Conservation (phyloP, 345 rosid genomes). For the Mallotus nudiflorus region DNA sequence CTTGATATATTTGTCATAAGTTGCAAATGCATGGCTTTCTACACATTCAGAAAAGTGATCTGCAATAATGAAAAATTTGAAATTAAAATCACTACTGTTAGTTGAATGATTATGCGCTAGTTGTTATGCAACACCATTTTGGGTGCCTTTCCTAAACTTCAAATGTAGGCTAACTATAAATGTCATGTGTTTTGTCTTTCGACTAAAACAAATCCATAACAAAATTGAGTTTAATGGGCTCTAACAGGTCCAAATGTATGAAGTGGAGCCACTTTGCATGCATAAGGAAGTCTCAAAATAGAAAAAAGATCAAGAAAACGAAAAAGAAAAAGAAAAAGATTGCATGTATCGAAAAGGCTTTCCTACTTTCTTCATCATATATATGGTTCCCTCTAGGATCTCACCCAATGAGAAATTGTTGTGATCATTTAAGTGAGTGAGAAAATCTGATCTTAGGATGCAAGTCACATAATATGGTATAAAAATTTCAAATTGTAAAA, state of each 20-base stretch:
- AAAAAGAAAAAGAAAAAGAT: background rate
- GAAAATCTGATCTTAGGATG: background rate
- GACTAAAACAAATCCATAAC: too few species aligned
- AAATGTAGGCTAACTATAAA: background rate
- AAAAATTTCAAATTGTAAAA: background rate
- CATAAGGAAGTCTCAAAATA: too few species aligned
- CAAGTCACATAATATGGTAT: background rate
- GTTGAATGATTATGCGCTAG: too few species aligned
- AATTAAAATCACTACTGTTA: constrained; percentile 14
- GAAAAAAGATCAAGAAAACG: too few species aligned
- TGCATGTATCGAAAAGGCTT: background rate
- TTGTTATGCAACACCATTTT: too few species aligned
- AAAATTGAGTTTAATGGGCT: too few species aligned
- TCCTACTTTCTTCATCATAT: background rate
- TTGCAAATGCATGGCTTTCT: constrained; percentile 86
- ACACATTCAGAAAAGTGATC: constrained; percentile 98
- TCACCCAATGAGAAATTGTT: background rate
- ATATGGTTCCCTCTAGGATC: background rate
- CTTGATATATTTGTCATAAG: constrained; percentile 95
- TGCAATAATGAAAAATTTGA: constrained; percentile 33
- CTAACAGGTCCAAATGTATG: too few species aligned
- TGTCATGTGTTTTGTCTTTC: background rate
- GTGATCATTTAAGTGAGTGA: background rate
- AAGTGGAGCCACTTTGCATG: too few species aligned
- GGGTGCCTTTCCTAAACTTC: background rate